Base-by-base conservation (phyloP, 2,329 filamentous ascomycete species). In the Trichophyton benhamiae region DNA sequence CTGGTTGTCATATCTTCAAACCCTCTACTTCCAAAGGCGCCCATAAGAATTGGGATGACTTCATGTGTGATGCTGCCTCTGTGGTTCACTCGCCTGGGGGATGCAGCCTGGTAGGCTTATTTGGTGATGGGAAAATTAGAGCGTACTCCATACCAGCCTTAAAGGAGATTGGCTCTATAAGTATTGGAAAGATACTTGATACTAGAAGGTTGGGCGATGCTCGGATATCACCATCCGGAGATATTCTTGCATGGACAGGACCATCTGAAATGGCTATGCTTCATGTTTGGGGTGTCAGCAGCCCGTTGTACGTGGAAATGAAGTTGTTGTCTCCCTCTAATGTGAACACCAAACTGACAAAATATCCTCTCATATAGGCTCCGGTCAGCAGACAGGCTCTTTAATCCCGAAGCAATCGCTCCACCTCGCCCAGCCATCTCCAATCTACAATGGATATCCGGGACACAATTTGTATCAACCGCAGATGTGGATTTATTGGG, bases 371-470 rank as follows among this genome's bases (percentile, higher is more conserved):
- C 41, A 30, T 38, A 38, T 62, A 80, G 78, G 60, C 72, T 73
- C n/a, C 74, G 70, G 49, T 76, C 77, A 15, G 76, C 83, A n/a
- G 91, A 96, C 70, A 83, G 79, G 6, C 79, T 99, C 2, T 83
- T 89, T 73, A 96, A 97, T 70, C 85, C 88, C 0, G 80, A 88
- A 62, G 82, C 89, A 0, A 71, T 82, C 15, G 81, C 88, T 22
- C 92, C 91, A 1, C 81, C 89, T 11, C 84, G 94, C 1, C 94
- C 94, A 0, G 96, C 91, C 0, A 99, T 99, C 63, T 95, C 89
- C 20, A 96, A 95, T 68, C 75, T 99, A 42, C 91, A 97, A 75
- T 99, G 94, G 94, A 90, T 99, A 59, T 88, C 91, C 0, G 94
- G 94, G 3, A 97, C 92, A 0, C 92, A 96, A 73, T 88, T 95